Conservation (phyloP, 1,284 basidiomycete species). For the Austropuccinia psidii region DNA sequence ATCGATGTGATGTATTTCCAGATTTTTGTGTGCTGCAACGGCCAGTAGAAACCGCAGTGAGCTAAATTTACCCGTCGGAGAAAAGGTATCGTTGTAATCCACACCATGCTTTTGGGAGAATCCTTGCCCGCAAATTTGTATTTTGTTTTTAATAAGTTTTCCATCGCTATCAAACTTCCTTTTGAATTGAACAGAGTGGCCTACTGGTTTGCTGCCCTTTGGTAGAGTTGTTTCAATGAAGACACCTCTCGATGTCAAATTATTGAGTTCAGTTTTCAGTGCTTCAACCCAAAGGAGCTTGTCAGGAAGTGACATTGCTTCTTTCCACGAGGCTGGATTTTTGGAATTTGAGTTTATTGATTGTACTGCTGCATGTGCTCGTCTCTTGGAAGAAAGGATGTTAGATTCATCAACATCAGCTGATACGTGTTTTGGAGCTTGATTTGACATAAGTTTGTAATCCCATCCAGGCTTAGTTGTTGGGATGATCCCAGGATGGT, state of each 20-base stretch:
- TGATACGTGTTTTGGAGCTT: too few relatives aligned
- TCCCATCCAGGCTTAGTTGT: too few relatives aligned
- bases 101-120: neutral
- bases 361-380: too few relatives aligned
- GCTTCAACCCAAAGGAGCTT: neutral
- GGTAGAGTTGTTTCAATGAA: neutral
- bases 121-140: neutral
- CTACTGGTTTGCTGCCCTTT: neutral
- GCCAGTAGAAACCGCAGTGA: neutral
- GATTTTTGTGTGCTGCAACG: neutral
- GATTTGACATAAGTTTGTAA: too few relatives aligned
- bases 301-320: neutral
- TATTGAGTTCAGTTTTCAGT: neutral
- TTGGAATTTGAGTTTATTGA: too few relatives aligned
- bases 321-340: neutral
- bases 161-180: neutral
- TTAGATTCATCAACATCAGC: too few relatives aligned
- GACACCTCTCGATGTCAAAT: neutral
- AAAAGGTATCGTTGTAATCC: constrained; percentile 6
- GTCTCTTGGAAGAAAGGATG: too few relatives aligned
- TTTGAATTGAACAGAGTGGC: neutral
- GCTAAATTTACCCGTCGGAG: neutral
- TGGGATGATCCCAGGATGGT: too few relatives aligned
- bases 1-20: constrained; percentile 12
- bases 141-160: constrained; percentile 5